A percentile compares a stretch with the other conserved stretches of the same genome.
Conservation (phyloP, 2,329 filamentous ascomycete genomes). For the Tolypocladium pustulatum region DNA sequence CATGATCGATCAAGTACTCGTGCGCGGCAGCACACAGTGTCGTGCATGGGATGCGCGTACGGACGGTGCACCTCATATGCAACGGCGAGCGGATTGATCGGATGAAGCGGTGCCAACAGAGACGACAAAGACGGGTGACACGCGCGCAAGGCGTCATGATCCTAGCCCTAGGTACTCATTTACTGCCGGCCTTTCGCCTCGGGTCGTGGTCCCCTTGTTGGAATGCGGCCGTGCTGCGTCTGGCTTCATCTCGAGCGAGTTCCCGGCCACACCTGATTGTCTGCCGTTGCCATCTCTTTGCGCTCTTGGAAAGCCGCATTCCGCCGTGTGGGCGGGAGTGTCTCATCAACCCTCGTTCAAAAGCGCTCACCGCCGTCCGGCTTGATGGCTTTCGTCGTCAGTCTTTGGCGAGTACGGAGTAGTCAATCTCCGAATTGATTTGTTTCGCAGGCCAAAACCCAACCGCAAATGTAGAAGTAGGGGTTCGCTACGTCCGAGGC, state of each 20-base stretch:
- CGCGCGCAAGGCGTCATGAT: neutral
- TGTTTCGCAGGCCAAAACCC: neutral
- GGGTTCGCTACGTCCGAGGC: neutral
- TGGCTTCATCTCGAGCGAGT: neutral
- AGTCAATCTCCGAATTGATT: neutral
- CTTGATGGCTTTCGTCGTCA: neutral
- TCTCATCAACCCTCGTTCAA: neutral
- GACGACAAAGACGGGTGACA: neutral
- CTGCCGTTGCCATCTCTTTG: neutral
- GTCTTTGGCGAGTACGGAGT: neutral
- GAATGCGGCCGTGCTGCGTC: neutral
- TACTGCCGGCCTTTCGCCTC: neutral
- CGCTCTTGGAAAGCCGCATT: neutral
- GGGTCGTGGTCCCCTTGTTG: neutral
- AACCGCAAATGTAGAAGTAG: neutral
- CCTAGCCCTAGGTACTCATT: neutral
- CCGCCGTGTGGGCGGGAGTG: neutral
- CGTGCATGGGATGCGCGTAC: too few relatives aligned
- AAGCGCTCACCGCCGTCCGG: neutral
- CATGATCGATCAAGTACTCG: neutral
- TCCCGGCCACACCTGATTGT: neutral
- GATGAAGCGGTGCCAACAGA: neutral
- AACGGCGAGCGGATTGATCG: too few relatives aligned
- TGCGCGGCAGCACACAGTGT: neutral
- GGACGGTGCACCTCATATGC: neutral